Percentiles rank a stretch among this genome's conserved stretches.
Conservation (phyloP, 306 rosid genomes). For the Vicia villosa region DNA sequence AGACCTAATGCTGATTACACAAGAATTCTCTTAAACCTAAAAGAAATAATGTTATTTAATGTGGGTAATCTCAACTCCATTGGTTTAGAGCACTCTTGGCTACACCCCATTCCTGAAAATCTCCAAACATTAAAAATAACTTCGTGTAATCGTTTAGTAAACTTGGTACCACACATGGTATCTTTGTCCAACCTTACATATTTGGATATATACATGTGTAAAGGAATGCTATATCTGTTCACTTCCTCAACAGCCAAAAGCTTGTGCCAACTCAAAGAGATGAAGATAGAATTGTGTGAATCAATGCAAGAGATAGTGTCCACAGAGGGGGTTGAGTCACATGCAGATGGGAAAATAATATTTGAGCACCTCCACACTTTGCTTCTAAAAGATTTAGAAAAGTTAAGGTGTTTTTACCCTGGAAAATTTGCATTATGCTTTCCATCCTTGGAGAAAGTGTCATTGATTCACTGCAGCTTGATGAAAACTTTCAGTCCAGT, state of each 20-base stretch:
- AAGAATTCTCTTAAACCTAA: slow-evolving; percentile 12
- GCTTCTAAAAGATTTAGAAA: neutral
- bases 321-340: neutral
- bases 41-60: neutral
- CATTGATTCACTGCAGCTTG: neutral
- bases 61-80: neutral
- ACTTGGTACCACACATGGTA: neutral
- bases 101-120: neutral
- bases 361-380: slow-evolving; percentile 2
- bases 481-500: slow-evolving; percentile 12
- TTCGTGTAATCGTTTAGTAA: neutral
- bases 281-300: slow-evolving; percentile 1
- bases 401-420: slow-evolving; percentile 26
- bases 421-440: slow-evolving; percentile 23
- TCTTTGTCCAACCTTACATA: slow-evolving; percentile 22
- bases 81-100: slow-evolving; percentile 35
- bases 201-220: neutral
- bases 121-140: slow-evolving; percentile 17
- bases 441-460: slow-evolving; percentile 17
- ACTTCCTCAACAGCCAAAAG: slow-evolving; percentile 32
- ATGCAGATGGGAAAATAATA: neutral
- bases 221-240: neutral
- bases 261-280: slow-evolving; percentile 1
- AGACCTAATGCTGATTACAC: neutral
- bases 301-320: slow-evolving; percentile 25